Evolutionary conservation across 306 rosid species (phyloP).

Genomic region (Gleditsia sinensis): DNA sequence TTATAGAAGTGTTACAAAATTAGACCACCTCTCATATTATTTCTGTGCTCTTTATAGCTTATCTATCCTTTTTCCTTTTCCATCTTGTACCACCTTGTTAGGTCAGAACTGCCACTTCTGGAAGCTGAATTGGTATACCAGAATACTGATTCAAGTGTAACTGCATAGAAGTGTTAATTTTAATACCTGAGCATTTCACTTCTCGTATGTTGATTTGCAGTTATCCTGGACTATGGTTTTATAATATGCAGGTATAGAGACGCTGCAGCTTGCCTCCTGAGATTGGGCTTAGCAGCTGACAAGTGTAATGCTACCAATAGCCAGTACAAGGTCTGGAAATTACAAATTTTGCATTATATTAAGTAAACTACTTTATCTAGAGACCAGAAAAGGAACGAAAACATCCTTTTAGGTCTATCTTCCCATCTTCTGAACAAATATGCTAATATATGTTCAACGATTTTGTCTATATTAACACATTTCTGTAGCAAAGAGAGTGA

Average conservation of each 20-base stretch:
- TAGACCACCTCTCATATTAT: not conserved
- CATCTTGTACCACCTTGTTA: slow-evolving; percentile 16
- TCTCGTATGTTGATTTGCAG: slow-evolving; percentile 14
- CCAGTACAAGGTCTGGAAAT: slow-evolving; percentile 77
- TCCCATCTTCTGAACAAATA: not conserved
- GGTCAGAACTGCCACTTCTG: not conserved
- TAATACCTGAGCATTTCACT: slow-evolving; percentile 7
- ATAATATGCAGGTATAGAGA: slow-evolving; percentile 68
- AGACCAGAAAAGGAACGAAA: not conserved
- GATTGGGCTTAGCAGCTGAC: slow-evolving; percentile 91
- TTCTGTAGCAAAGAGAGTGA: not conserved
- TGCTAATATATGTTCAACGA: not conserved
- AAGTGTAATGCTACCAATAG: slow-evolving; percentile 86
- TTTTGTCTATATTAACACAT: not conserved
- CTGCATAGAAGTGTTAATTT: slow-evolving; percentile 9
- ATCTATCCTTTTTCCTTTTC: not conserved
- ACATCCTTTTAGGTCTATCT: not conserved
- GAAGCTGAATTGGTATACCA: slow-evolving; percentile 7
- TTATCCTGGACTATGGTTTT: slow-evolving; percentile 23
- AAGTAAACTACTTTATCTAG: not conserved
- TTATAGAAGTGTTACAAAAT: slow-evolving; percentile 9
- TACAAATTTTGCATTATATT: not conserved
- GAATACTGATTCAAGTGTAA: not conserved
- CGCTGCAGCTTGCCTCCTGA: slow-evolving; percentile 74
- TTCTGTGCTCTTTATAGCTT: slow-evolving; percentile 18